Base-by-base conservation (phyloP, 2,329 filamentous ascomycete species). In the Nemania sp. region DNA sequence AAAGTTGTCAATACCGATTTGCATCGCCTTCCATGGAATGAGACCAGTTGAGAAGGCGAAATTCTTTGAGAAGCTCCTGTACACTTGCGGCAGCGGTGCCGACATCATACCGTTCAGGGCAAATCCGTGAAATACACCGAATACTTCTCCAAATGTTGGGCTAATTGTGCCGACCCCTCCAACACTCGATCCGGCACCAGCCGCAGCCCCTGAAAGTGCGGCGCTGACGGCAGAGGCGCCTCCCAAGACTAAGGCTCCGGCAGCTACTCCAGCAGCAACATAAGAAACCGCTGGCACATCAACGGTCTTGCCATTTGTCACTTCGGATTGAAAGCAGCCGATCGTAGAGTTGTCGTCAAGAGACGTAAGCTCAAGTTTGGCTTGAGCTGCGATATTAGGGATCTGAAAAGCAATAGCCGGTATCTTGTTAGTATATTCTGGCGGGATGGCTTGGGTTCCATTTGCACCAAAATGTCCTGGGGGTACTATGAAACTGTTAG, bases 101-200 rank as follows among this genome's bases (percentile, higher is more conserved):
- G 90, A 95, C 70, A 96, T 80, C 94, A 97, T 97, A 61, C 94
- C 92, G 72, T 94, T 97, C 77, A 94, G 88, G 23, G 94, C 91
- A 79, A 97, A 89, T 44, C 88, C 87, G 73, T 97, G 92, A 72
- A 97, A 96, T 83, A 90, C 95, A 57, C 87, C 86, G 62, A 96
- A 81, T 42, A 95, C 86, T 67, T 97, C 90, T 39, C 80, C 80
- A 69, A 97, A 97, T 48, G 87, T 90, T 22, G 94, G 94, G 64
- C 90, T 94, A 34, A 86, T 77, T 9, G 87, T 80, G 2, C 84
- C 79, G 11, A 79, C 78, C 12, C 86, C 88, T 15, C 77, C 78
- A 30, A 78, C 79, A 47, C 76, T 79, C 31, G 74, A 75, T 9
- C 80, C 75, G 41, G 80, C 80, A 54, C 77, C 80, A 56, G 78